A percentile compares a stretch with the other conserved stretches of the same genome.
phyloP scores from a whole-genome alignment of 2,329 filamentous ascomycete species.

The Magnaporthiopsis poae region DNA sequence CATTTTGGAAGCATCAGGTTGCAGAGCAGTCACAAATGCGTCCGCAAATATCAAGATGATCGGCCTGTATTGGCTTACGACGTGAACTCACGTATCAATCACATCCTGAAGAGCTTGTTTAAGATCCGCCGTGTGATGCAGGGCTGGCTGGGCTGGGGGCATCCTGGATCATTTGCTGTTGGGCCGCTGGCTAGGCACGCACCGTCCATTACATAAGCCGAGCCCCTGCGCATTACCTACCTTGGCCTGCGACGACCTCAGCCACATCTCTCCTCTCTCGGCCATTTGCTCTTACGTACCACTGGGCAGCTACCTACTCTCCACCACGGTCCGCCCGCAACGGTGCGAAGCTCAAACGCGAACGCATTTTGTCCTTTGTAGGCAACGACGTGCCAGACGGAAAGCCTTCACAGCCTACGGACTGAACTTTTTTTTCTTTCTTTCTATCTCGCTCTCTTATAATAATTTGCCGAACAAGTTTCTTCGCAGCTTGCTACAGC shows the following conservation, averaged over 20 bases:
- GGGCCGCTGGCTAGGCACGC: not conserved
- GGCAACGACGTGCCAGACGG: not conserved
- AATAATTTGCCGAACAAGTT: not conserved
- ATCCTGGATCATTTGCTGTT: not conserved
- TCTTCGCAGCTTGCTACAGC: not conserved
- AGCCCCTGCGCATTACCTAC: not conserved
- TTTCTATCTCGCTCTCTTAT: constrained; percentile 4
- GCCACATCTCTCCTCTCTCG: too few relatives aligned
- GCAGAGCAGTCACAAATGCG: too few relatives aligned
- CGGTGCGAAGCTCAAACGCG: not conserved
- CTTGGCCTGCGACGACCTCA: too few relatives aligned
- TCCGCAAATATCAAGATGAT: too few relatives aligned
- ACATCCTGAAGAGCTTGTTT: not conserved
- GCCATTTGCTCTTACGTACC: too few relatives aligned
- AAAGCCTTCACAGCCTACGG: not conserved
- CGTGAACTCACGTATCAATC: not conserved
- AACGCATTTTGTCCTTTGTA: not conserved
- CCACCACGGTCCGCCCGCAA: not conserved
- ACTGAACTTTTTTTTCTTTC: not conserved
- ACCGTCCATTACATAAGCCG: not conserved
- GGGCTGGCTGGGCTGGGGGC: not conserved
- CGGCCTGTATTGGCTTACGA: not conserved
- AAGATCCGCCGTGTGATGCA: not conserved
- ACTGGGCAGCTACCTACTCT: not conserved
- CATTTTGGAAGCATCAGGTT: too few relatives aligned